Evolutionary conservation across 768 basidiomycete species (phyloP), one percentile per base, ranked within the genome.

Genomic region (Hypsizygus marmoreus): DNA sequence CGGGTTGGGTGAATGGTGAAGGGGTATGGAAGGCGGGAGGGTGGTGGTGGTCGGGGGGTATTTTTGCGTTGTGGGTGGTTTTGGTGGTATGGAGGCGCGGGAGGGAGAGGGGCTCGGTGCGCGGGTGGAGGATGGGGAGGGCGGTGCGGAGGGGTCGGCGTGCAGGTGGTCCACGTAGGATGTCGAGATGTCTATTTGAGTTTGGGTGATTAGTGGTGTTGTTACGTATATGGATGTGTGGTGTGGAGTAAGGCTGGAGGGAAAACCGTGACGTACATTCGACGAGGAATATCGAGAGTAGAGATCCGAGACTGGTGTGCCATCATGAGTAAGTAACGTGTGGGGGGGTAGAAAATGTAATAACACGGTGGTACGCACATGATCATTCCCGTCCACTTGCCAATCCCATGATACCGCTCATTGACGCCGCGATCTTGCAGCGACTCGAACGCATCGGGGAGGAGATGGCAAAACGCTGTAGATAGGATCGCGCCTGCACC

Each of bases 181-280:
- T 0, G 85, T 88, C 14, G 88, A 90, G 34, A 80, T 63, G 56
- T 88, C 90, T 91, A 55, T 5, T 13, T 25, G 31, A 50, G 13
- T 19, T 35, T 24, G 12, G 49, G 14, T 23, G 36, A 54, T 47
- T 24, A 51, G 35, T 40, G 11, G 25, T 22, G 11, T 44, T 28
- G 10, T 8, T n/a, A 8, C 25, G n/a, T 24, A 26, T 22, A 38
- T 4, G 40, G 37, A 20, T 24, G 40, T 35, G 22, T 38, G 5
- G 6, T 24, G 24, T 53, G 24, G 23, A 49, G n/a, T n/a, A n/a
- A n/a, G n/a, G n/a, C n/a, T n/a, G n/a, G n/a, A n/a, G n/a, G n/a
- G n/a, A n/a, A n/a, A n/a, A n/a, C n/a, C n/a, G n/a, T n/a, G n/a
- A 70, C 86, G 28, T 60, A 86, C 90, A 91, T 80, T 92, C 90